phyloP scores from a whole-genome alignment of 106 monocot species.

The Dendrobium catenatum region DNA sequence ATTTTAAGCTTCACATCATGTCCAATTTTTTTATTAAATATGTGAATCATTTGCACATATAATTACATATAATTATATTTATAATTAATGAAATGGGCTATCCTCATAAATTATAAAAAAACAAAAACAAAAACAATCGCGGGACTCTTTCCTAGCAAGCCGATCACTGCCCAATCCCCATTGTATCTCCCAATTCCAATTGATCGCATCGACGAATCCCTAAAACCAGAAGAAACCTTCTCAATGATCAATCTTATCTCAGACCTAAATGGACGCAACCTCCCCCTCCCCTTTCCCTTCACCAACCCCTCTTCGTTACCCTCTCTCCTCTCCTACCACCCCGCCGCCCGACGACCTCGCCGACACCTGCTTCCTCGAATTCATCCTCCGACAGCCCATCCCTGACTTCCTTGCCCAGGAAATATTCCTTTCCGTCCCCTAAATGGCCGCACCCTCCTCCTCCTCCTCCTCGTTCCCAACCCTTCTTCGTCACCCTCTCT shows the following conservation, averaged over 20 bases:
- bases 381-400: conserved; percentile 37
- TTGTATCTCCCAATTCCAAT: too few relatives aligned
- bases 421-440: conserved; percentile 21
- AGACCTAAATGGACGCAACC: not conserved
- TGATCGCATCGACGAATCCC: not conserved
- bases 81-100: too few relatives aligned
- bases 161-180: too few relatives aligned
- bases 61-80: too few relatives aligned
- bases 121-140: too few relatives aligned
- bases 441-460: not conserved
- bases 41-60: too few relatives aligned
- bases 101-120: too few relatives aligned
- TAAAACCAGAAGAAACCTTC: not conserved
- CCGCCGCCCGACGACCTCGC: not conserved
- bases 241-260: not conserved
- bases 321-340: not conserved
- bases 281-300: not conserved
- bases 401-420: conserved; percentile 22
- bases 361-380: conserved; percentile 34
- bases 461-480: not conserved
- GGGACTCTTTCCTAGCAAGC: too few relatives aligned
- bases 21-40: too few relatives aligned
- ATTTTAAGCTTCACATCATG: too few relatives aligned
- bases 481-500: not conserved
- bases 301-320: not conserved